Percentiles rank a stretch among this genome's conserved stretches.
Conservation (phyloP, 2,329 filamentous ascomycete species). For the Fusarium bulbicola region DNA sequence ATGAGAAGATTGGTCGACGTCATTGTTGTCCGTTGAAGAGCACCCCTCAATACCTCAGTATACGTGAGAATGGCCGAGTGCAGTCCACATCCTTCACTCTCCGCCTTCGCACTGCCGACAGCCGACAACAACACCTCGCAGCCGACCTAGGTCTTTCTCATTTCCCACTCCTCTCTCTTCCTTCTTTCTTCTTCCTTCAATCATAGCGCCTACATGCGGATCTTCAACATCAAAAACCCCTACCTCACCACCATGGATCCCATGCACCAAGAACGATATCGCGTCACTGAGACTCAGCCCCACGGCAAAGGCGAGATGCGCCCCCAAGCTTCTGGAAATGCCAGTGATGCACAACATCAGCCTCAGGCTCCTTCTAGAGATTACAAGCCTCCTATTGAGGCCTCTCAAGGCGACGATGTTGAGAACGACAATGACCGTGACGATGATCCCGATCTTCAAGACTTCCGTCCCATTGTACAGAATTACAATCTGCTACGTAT, state of each 20-base stretch:
- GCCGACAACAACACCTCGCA: neutral
- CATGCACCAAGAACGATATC: neutral
- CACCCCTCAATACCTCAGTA: neutral
- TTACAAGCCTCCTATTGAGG: too few relatives aligned
- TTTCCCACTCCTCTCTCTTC: too few relatives aligned
- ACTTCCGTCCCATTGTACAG: too few relatives aligned
- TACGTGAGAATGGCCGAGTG: neutral
- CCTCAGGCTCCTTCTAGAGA: too few relatives aligned
- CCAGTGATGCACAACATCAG: too few relatives aligned
- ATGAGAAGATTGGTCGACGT: accelerated
- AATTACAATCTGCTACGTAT: neutral
- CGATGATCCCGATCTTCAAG: too few relatives aligned
- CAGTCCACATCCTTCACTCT: neutral
- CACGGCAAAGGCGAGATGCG: neutral
- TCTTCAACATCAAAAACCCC: neutral
- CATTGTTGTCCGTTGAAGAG: accelerated
- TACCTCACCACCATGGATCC: neutral
- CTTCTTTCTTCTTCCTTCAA: neutral
- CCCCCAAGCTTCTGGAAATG: accelerated
- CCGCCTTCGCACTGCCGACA: neutral
- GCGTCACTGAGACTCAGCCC: neutral
- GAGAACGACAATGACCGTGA: too few relatives aligned
- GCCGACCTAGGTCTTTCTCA: too few relatives aligned
- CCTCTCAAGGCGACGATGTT: too few relatives aligned
- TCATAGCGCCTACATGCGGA: accelerated